Evolutionary conservation across 768 basidiomycete genomes (phyloP), one percentile per base, ranked within the genome.

Genomic region (Neoboletus magnificus): DNA sequence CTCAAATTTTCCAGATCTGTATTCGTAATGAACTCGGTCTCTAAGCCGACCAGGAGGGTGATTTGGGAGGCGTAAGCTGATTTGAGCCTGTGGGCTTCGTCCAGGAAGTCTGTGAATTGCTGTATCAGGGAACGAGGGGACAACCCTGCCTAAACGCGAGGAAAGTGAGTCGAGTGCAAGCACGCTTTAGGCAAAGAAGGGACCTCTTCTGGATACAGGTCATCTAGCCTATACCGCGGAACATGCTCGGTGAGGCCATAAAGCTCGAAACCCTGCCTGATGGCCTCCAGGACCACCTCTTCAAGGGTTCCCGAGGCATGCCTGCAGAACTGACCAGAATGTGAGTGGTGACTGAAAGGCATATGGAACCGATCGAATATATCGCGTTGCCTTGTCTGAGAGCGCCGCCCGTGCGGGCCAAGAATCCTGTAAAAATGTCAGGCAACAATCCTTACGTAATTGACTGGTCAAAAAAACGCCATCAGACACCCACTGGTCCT

Each of bases 131-230:
- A 75, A 42, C 74, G 69, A 3, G 82, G 72, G 7, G 80, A 70
- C 45, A 89, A 57, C 33, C 77, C 81, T 60, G 76, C 74, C 91
- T 96, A 59, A 50, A 57, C 48, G 49, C 47, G 46, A 50, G 43
- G 47, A 59, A 47, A 52, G 56, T 68, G 58, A 59, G 61, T 55
- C 40, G 32, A 41, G 32, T 44, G 44, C 41, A 32, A 50, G 36
- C 22, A 50, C 46, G 32, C 52, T 47, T 45, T 33, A 48, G 51
- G 62, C 41, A 58, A 57, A 44, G 42, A 54, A 48, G 51, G 63
- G 67, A 95, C 94, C 84, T 99, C 97, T 76, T 98, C 97, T 20
- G 96, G 95, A 70, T 97, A 98, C 29, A 98, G 75, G 68, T 99
- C 94, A 33, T 79, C 70, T 2, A 63, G 54, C 54, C 92, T 80